Conservation (phyloP, 2,329 filamentous ascomycete genomes). For the Arachnomyces sp. region DNA sequence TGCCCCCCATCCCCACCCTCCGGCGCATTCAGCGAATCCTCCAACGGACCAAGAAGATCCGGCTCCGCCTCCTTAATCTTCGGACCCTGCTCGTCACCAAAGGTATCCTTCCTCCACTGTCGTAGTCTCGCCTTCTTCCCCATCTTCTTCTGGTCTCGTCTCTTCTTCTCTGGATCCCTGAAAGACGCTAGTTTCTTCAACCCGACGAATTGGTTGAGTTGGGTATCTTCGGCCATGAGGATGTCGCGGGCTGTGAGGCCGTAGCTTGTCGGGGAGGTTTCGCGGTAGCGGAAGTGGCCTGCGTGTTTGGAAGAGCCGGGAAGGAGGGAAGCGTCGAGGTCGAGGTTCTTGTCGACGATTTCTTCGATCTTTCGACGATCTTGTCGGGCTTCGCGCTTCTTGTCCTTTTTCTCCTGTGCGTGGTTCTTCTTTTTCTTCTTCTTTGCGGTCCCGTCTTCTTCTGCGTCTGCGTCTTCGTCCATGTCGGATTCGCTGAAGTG, state of each 20-base stretch:
- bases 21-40: background rate
- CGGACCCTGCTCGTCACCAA: slow-evolving; percentile 51
- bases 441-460: slow-evolving; percentile 22
- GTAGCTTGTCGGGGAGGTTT: slow-evolving; percentile 83
- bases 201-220: slow-evolving; percentile 82
- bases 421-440: slow-evolving; percentile 32
- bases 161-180: slow-evolving; percentile 81
- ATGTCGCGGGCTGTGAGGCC: slow-evolving; percentile 87
- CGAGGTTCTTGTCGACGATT: slow-evolving; percentile 72
- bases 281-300: slow-evolving; percentile 75
- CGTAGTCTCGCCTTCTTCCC: slow-evolving; percentile 87
- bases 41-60: slow-evolving; percentile 11
- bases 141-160: slow-evolving; percentile 74
- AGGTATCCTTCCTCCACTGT: slow-evolving; percentile 70
- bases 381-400: slow-evolving; percentile 65
- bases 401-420: slow-evolving; percentile 44
- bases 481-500: slow-evolving; percentile 49
- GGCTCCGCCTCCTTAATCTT: slow-evolving; percentile 23
- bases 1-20: slow-evolving; percentile 21
- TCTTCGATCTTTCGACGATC: slow-evolving; percentile 78
- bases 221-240: slow-evolving; percentile 74
- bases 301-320: slow-evolving; percentile 45
- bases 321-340: slow-evolving; percentile 59
- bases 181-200: slow-evolving; percentile 92
- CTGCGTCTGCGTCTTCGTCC: slow-evolving; percentile 34